Percentiles rank a stretch among this genome's conserved stretches.
Evolutionary conservation across 805 yeast genomes (phyloP).

Genomic region (Ogataea parapolymorpha): DNA sequence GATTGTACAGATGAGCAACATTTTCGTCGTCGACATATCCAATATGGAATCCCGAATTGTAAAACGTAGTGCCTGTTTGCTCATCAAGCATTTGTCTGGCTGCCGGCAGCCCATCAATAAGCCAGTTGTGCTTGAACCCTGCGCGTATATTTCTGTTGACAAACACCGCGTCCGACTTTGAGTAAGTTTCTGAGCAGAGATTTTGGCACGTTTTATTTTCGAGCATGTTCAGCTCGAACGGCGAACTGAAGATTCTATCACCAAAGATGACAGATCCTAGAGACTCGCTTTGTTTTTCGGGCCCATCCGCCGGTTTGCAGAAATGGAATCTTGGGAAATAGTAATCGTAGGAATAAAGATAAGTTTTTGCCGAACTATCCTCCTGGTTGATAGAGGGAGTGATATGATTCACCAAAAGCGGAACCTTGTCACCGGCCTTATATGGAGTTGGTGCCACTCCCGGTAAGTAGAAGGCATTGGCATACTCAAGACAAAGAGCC

Average conservation of each 20-base stretch:
- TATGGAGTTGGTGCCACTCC: constrained; percentile 96
- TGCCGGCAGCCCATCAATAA: constrained; percentile 92
- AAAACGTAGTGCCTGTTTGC: constrained; percentile 58
- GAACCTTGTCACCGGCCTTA: constrained; percentile 64
- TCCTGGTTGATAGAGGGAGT: constrained; percentile 64
- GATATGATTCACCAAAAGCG: constrained; percentile 82
- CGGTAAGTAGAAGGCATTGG: constrained; percentile 77
- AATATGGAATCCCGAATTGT: constrained; percentile 77
- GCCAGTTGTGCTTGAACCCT: constrained; percentile 88
- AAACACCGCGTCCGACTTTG: constrained; percentile 65
- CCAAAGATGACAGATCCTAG: constrained; percentile 93
- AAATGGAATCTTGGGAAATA: constrained; percentile 81
- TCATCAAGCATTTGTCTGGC: constrained; percentile 60
- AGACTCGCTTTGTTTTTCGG: constrained; percentile 76
- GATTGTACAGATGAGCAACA: constrained; percentile 68
- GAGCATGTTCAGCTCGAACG: constrained; percentile 77
- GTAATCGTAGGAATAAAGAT: constrained; percentile 73
- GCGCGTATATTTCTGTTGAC: constrained; percentile 76
- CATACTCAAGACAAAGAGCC: constrained; percentile 13
- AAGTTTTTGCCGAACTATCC: constrained; percentile 45
- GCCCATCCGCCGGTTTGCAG: constrained; percentile 70
- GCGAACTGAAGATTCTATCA: constrained; percentile 91
- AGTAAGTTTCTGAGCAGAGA: constrained; percentile 63
- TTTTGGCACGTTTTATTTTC: constrained; percentile 62
- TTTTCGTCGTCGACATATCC: constrained; percentile 61